These are phyloP conservation scores for Leishmania tarentolae DNA, from an alignment of 208 protist species.

Conservation along the genomic window DNA sequence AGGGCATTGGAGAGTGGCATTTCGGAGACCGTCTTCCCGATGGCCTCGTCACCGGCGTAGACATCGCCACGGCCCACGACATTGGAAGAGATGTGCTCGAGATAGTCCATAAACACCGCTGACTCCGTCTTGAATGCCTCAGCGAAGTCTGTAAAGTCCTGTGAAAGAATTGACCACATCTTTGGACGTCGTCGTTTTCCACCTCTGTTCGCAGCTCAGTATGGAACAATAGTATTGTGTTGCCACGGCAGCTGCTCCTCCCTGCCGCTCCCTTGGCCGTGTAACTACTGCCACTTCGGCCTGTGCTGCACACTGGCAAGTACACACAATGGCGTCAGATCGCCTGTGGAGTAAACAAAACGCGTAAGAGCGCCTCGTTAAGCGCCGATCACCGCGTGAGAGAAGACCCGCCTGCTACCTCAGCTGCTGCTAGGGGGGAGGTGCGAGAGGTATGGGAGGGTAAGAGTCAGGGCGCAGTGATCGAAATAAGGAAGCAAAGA, in stretches of 20 bases:
- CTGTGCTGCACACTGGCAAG: not conserved
- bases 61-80: slow-evolving; percentile 52
- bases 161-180: slow-evolving; percentile 67
- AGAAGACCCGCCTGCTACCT: not conserved
- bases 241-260: not conserved
- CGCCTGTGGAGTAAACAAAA: not conserved
- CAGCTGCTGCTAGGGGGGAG: not conserved
- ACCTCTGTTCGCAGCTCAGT: not conserved
- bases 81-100: slow-evolving; percentile 58
- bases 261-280: not conserved
- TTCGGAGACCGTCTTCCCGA: slow-evolving; percentile 35
- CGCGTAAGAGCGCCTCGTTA: not conserved
- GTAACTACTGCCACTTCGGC: not conserved
- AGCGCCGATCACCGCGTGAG: not conserved
- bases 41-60: slow-evolving; percentile 70
- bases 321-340: not conserved
- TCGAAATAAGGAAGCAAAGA: not conserved
- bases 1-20: slow-evolving; percentile 45
- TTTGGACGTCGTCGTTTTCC: not conserved
- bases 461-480: not conserved
- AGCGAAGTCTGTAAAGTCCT: slow-evolving; percentile 64
- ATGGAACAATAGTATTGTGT: not conserved
- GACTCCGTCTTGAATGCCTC: slow-evolving; percentile 66
- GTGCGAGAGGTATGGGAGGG: not conserved
- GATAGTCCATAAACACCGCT: slow-evolving; percentile 44